Base-by-base conservation (phyloP, 2,329 filamentous ascomycete genomes). In the Botrytis hyacinthi region DNA sequence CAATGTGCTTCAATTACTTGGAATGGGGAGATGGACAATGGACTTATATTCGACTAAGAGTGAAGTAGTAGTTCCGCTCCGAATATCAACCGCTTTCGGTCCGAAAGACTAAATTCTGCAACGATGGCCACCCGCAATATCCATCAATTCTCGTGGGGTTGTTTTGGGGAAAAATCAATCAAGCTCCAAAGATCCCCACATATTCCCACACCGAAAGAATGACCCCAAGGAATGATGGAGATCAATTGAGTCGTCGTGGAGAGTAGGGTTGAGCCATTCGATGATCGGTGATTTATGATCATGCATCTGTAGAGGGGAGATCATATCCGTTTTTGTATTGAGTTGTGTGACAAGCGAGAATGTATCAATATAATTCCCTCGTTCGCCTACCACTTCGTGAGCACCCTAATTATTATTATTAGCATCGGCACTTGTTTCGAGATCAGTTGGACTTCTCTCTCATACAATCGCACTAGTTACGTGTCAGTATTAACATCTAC, bases 381-480 rank as follows among this genome's bases (percentile, higher is more conserved):
- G 77, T 78, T 75, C 77, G 75, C 46, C 78, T 76, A 40, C 77
- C 77, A 65, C 76, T 78, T 73, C 74, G 78, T 22, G 73, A 60
- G 51, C 62, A 63, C 65, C 62, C 70, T 70, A 8, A 42, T 66
- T 22, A 51, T 62, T 7, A 26, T 72, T 35, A 29, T 73, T 60
- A 48, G 69, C 54, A 54, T 63, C 68, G 72, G 61, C 72, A 59
- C 3, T 46, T 68, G 61, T 40, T 60, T 37, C 42, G 29, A 67
- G 32, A 60, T n/a, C n/a, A 35, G 29, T 35, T 59, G 54, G 60
- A 57, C 48, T 65, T 71, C 60, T 48, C 42, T 40, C 44, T 68
- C 80, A 78, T 81, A 81, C 80, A 81, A 75, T 80, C 79, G 77
- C 80, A 81, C 79, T 80, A 78, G 37, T 73, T 37, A 32, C 16